Percentiles rank a stretch among this genome's conserved stretches.
Evolutionary conservation across 345 rosid species (phyloP).

Genomic region (Pelargonium nanum): DNA sequence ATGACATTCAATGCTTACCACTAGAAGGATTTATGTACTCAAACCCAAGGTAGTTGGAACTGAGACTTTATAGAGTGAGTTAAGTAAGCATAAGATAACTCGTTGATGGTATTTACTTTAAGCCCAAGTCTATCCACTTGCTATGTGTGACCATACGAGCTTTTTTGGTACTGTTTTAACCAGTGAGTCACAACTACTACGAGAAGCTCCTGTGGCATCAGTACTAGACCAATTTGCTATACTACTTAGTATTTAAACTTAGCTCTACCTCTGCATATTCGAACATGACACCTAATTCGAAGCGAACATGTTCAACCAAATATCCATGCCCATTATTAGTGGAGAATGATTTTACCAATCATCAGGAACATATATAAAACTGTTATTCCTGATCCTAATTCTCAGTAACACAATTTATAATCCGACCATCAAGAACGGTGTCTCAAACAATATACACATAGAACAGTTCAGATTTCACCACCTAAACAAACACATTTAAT

Average conservation of each 20-base stretch:
- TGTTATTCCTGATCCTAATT: background rate
- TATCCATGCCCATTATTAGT: background rate
- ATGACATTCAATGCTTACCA: too few relatives aligned
- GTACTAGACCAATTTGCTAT: background rate
- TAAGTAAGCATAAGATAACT: too few relatives aligned
- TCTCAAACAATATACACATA: too few relatives aligned
- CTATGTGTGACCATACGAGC: background rate
- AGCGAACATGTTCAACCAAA: background rate
- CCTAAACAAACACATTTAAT: background rate
- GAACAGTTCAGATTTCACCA: background rate
- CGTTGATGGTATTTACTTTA: background rate
- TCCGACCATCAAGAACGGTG: too few relatives aligned
- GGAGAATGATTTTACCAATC: background rate
- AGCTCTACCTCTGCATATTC: background rate
- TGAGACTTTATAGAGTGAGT: too few relatives aligned
- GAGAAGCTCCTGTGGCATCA: background rate
- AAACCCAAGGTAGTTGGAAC: too few relatives aligned
- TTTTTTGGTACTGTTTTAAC: background rate
- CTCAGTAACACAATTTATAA: background rate
- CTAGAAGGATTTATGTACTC: too few relatives aligned
- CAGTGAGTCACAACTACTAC: background rate
- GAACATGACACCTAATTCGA: background rate
- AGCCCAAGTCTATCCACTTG: background rate
- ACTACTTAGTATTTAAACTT: background rate
- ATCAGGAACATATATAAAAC: too few relatives aligned